phyloP scores from a whole-genome alignment of 2,329 filamentous ascomycete species.

The Neofusicoccum cordaticola region DNA sequence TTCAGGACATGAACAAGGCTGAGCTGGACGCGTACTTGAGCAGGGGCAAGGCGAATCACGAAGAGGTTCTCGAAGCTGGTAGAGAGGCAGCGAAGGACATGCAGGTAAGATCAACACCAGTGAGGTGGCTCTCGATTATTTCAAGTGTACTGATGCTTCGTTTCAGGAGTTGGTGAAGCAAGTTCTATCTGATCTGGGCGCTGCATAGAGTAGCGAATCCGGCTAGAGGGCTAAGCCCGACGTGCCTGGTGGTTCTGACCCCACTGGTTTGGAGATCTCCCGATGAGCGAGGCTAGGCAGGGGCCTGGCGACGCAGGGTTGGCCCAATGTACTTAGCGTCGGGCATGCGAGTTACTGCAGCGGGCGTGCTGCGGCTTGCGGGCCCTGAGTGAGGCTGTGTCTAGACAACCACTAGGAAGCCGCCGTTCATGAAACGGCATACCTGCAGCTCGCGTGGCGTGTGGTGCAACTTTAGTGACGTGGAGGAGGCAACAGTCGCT shows the following conservation, averaged over 20 bases:
- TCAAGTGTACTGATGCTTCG: slow-evolving; percentile 9
- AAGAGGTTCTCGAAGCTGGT: slow-evolving; percentile 63
- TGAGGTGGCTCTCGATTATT: not conserved
- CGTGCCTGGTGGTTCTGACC: not conserved
- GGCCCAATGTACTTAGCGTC: slow-evolving; percentile 4
- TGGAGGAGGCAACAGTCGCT: not conserved
- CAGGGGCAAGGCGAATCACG: slow-evolving; percentile 61
- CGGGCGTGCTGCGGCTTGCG: not conserved
- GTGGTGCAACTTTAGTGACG: not conserved
- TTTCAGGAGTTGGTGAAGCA: slow-evolving; percentile 43
- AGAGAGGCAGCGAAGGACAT: slow-evolving; percentile 60
- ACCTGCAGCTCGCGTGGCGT: not conserved
- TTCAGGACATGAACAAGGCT: slow-evolving; percentile 49
- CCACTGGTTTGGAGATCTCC: not conserved
- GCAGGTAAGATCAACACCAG: slow-evolving; percentile 44
- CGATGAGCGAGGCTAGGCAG: not conserved
- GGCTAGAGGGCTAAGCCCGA: not conserved
- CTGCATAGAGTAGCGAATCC: slow-evolving; percentile 12
- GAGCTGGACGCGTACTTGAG: slow-evolving; percentile 56
- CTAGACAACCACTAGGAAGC: not conserved
- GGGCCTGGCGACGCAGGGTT: slow-evolving; percentile 10
- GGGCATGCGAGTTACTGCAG: not conserved
- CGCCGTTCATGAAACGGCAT: not conserved
- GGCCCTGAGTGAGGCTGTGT: slow-evolving; percentile 2
- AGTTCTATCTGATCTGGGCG: slow-evolving; percentile 41